phyloP scores from a whole-genome alignment of 495 filamentous ascomycete species.

The Xylaria bambusicola region DNA sequence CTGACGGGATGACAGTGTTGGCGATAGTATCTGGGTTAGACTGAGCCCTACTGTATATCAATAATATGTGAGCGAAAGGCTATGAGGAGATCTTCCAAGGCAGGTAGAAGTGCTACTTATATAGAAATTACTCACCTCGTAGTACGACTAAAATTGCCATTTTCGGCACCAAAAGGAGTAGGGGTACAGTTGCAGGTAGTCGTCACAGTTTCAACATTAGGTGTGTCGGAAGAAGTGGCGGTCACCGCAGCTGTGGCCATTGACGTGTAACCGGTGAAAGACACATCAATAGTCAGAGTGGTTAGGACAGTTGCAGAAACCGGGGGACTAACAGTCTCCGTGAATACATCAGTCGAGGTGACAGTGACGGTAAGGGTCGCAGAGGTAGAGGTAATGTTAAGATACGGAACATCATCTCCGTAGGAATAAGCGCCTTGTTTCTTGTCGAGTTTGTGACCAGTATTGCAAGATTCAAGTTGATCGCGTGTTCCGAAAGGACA shows the following conservation, averaged over 20 bases:
- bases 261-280: neutral
- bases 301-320: neutral
- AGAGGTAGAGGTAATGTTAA: neutral
- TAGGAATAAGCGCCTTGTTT: neutral
- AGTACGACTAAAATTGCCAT: neutral
- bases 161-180: neutral
- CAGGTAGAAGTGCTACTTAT: neutral
- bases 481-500: too few relatives aligned
- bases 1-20: neutral
- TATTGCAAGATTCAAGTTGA: neutral
- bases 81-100: neutral
- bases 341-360: neutral
- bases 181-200: neutral
- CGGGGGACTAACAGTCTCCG: neutral
- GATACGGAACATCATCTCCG: neutral
- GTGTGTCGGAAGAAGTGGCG: neutral
- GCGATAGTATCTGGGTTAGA: neutral
- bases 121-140: neutral
- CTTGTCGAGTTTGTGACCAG: neutral
- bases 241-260: neutral
- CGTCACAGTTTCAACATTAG: neutral
- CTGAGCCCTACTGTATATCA: neutral
- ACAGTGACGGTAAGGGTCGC: constrained; percentile 8
- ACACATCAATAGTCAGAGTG: neutral
- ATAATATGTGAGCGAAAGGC: neutral